Conservation (phyloP, 352 stramenopile species). For the Pythium monospermum region DNA sequence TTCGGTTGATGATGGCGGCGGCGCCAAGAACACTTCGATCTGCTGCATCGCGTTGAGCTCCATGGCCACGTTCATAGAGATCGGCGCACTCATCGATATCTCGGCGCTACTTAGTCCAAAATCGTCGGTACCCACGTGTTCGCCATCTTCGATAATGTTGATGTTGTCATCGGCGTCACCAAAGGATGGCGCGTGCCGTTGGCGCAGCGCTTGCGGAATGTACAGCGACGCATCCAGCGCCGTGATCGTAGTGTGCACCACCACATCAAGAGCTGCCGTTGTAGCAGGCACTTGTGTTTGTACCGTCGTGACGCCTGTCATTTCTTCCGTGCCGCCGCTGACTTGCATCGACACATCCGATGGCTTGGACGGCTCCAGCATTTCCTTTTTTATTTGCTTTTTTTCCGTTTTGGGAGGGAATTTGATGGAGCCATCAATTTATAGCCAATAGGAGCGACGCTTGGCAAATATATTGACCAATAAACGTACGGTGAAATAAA, state of each 20-base stretch:
- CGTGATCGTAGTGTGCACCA: not conserved
- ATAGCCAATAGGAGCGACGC: too few species aligned
- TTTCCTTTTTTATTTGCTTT: too few species aligned
- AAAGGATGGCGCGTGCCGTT: not conserved
- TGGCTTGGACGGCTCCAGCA: too few species aligned
- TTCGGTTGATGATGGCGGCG: not conserved
- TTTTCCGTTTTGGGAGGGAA: too few species aligned
- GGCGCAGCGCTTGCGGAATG: slow-evolving; percentile 6
- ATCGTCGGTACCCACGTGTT: slow-evolving; percentile 48
- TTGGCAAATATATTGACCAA: too few species aligned
- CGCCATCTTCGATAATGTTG: slow-evolving; percentile 43
- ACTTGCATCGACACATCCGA: too few species aligned
- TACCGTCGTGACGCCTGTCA: too few species aligned
- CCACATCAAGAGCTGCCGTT: not conserved
- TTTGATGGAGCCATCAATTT: too few species aligned
- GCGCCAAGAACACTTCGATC: slow-evolving; percentile 42
- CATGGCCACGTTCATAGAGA: slow-evolving; percentile 48
- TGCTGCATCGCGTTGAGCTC: slow-evolving; percentile 47
- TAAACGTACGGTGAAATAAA: too few species aligned
- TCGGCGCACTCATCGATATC: slow-evolving; percentile 40
- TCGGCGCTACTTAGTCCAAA: slow-evolving; percentile 34
- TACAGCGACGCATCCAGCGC: slow-evolving; percentile 10
- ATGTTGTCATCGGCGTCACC: slow-evolving; percentile 26
- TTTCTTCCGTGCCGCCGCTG: too few species aligned
- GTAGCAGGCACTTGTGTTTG: not conserved